Evolutionary conservation across 345 rosid genomes (phyloP), one percentile per base, ranked within the genome.

Genomic region (Eutrema heterophyllum): DNA sequence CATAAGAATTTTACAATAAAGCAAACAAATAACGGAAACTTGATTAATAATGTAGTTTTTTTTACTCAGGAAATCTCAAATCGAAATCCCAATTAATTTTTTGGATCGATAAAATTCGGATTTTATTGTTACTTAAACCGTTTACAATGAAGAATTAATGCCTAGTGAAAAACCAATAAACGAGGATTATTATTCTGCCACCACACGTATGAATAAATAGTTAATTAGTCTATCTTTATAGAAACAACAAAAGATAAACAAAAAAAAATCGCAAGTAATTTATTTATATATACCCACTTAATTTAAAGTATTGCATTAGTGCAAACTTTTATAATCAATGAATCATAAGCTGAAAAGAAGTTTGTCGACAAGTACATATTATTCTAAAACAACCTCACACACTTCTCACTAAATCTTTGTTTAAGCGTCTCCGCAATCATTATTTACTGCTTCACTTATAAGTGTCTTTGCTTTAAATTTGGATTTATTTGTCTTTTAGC

Each of bases 401-500:
- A 58, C 53, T 45, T 58, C 36, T 50, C 67, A 54, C 65, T 45
- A 68, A 67, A 46, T 9, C 3, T 46, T 63, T 70, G n/a, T 40
- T 70, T 70, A 64, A 64, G 43, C 27, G 60, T 57, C 52, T 29
- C 21, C 0, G 30, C 75, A 70, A 76, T 70, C 53, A 76, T 76
- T 76, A 38, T 54, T 45, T 55, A 55, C 67, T 48, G 53, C 71
- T 48, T 76, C 66, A 45, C 71, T 63, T 53, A 70, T 70, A 70
- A 64, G 61, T 70, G 76, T n/a, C 64, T 38, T 13, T 55, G 21
- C 75, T 70, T 70, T 46, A 46, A 64, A 55, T 18, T 70, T 64
- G 75, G 80, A 70, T 14, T 21, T 48, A 70, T 63, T 76, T 76
- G 79, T 76, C 79, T 70, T 76, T 76, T 76, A 76, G 79, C 60